Conservation (phyloP, 495 filamentous ascomycete species). For the Daldinia decipiens region DNA sequence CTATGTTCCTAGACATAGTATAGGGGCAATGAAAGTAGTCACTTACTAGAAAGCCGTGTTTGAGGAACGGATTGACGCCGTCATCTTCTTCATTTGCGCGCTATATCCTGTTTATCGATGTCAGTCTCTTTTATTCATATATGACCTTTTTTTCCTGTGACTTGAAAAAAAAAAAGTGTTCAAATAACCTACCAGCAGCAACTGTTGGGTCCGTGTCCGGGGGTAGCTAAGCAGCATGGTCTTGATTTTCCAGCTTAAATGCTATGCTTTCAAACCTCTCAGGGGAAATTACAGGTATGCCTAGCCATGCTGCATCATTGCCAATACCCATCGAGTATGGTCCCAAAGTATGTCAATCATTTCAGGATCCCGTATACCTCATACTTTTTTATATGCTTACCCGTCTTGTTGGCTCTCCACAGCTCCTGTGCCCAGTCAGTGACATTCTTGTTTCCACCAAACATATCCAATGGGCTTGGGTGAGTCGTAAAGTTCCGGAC, state of each 20-base stretch:
- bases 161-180: too few relatives aligned
- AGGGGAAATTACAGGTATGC: constrained; percentile 57
- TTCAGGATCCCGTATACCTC: background rate
- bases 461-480: constrained; percentile 50
- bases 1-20: too few relatives aligned
- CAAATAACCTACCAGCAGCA: constrained; percentile 43
- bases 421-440: constrained; percentile 48
- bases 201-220: constrained; percentile 51
- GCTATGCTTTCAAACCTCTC: constrained; percentile 50
- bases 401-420: constrained; percentile 54
- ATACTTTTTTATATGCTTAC: constrained; percentile 6
- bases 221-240: constrained; percentile 53
- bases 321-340: constrained; percentile 57
- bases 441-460: constrained; percentile 52
- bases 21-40: background rate
- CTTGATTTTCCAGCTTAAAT: constrained; percentile 47
- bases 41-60: constrained; percentile 55
- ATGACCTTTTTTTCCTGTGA: background rate
- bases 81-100: constrained; percentile 58
- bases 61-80: constrained; percentile 50
- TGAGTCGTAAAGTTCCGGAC: constrained; percentile 49
- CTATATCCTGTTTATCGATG: constrained; percentile 49
- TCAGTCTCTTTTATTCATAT: constrained; percentile 2
- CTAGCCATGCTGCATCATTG: constrained; percentile 58
- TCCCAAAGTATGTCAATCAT: constrained; percentile 34